Percentiles rank a stretch among this genome's conserved stretches.
These are phyloP conservation scores for Hymenoscyphus scutula DNA, from an alignment of 2,329 filamentous ascomycete genomes.

Conservation along the genomic window DNA sequence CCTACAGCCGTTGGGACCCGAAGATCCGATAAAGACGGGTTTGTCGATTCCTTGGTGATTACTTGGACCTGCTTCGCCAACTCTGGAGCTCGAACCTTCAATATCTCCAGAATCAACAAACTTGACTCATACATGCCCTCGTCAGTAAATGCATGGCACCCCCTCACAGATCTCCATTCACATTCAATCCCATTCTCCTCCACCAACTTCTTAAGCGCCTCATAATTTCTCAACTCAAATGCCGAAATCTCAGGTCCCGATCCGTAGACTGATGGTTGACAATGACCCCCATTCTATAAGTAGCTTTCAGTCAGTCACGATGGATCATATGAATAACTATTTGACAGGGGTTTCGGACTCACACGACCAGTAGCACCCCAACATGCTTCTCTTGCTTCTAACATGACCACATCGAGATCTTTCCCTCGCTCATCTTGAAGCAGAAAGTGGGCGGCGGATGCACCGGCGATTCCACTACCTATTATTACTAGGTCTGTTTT, in stretches of 20 bases:
- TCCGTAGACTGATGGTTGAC: constrained; percentile 68
- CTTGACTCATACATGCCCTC: constrained; percentile 53
- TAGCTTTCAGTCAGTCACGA: background rate
- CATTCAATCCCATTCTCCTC: constrained; percentile 59
- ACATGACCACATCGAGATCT: constrained; percentile 58
- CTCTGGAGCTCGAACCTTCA: constrained; percentile 53
- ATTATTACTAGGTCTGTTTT: constrained; percentile 68
- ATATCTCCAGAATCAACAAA: constrained; percentile 46
- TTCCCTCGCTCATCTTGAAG: constrained; percentile 44
- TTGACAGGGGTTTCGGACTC: constrained; percentile 37
- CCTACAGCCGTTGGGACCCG: constrained; percentile 57
- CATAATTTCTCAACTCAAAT: constrained; percentile 72
- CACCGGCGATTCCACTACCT: constrained; percentile 74
- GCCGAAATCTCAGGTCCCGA: constrained; percentile 57
- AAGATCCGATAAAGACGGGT: constrained; percentile 47
- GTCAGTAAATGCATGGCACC: constrained; percentile 63
- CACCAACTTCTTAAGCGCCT: constrained; percentile 57
- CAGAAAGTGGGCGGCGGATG: constrained; percentile 65
- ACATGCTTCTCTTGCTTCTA: constrained; percentile 77
- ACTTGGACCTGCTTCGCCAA: constrained; percentile 46
- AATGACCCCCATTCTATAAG: constrained; percentile 70
- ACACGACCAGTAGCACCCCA: constrained; percentile 82
- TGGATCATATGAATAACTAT: background rate
- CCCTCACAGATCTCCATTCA: constrained; percentile 63
- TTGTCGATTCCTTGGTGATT: constrained; percentile 33